These are phyloP conservation scores for Russula compacta DNA, from an alignment of 768 basidiomycete genomes.

Conservation along the genomic window DNA sequence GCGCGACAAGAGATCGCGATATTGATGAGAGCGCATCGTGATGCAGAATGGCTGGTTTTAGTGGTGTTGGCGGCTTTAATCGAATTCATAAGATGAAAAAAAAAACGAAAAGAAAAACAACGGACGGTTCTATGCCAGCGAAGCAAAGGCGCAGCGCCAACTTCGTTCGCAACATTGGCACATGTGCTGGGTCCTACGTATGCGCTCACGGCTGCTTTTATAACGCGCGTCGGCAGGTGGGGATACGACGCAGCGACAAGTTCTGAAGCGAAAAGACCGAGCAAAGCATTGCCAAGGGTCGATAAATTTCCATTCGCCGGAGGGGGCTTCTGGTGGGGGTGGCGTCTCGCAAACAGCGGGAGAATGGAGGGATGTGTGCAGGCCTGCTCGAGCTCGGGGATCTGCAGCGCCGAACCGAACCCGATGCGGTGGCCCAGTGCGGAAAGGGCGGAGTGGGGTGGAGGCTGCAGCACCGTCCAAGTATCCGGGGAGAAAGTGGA, in stretches of 20 bases:
- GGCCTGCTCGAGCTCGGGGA: constrained; percentile 52
- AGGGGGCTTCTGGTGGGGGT: constrained; percentile 45
- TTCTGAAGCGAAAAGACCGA: constrained; percentile 87
- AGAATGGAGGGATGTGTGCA: constrained; percentile 75
- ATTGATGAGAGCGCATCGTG: constrained; percentile 86
- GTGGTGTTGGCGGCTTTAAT: constrained; percentile 38
- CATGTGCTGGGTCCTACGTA: constrained; percentile 84
- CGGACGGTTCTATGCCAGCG: constrained; percentile 75
- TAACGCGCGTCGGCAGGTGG: constrained; percentile 81
- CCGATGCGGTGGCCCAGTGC: constrained; percentile 75
- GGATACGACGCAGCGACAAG: constrained; percentile 75
- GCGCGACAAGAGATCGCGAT: constrained; percentile 77
- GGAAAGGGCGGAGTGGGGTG: constrained; percentile 58
- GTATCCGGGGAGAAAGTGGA: constrained; percentile 48
- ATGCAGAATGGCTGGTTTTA: constrained; percentile 49
- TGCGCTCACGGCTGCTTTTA: constrained; percentile 87
- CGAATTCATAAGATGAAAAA: not conserved
- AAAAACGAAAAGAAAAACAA: constrained; percentile 11
- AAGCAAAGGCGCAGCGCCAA: constrained; percentile 67
- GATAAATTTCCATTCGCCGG: constrained; percentile 69
- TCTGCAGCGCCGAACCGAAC: constrained; percentile 46
- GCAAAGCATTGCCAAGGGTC: constrained; percentile 72
- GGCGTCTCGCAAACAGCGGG: constrained; percentile 43
- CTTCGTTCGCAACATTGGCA: constrained; percentile 76
- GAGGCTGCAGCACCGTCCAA: constrained; percentile 66